phyloP scores from a whole-genome alignment of 257 asterid species.

The Striga asiatica region DNA sequence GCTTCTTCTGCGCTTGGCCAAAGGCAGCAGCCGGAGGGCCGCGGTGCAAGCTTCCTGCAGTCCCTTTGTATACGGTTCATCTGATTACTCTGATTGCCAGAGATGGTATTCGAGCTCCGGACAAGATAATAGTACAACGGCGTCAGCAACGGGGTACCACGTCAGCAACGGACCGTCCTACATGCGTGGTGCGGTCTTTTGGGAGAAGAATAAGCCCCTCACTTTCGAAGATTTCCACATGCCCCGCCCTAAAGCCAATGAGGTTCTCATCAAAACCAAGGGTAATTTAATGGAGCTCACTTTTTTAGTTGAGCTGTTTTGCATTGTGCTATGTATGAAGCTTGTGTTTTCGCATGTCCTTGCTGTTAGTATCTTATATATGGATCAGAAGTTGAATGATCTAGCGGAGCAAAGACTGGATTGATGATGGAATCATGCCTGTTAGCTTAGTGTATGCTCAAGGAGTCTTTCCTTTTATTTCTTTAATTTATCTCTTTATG shows the following conservation, averaged over 20 bases:
- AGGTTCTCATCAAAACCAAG: conserved; percentile 82
- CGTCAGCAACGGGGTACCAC: conserved; percentile 51
- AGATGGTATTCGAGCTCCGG: conserved; percentile 27
- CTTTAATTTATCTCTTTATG: background rate
- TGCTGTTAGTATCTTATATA: background rate
- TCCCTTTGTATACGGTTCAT: conserved; percentile 8
- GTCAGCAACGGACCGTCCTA: conserved; percentile 54
- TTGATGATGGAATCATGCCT: background rate
- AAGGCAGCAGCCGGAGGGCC: conserved; percentile 19
- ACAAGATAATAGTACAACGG: conserved; percentile 28
- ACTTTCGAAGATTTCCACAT: conserved; percentile 77
- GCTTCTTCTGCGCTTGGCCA: conserved; percentile 31
- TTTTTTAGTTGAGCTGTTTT: background rate
- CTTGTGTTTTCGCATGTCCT: conserved; percentile 6
- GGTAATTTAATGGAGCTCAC: conserved; percentile 28
- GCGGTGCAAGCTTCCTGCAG: conserved; percentile 12
- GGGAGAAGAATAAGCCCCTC: conserved; percentile 74
- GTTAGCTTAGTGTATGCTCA: background rate
- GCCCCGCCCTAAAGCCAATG: conserved; percentile 93
- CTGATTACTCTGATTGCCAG: conserved; percentile 18
- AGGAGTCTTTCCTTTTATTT: background rate
- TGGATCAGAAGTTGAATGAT: background rate
- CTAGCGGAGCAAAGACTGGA: background rate
- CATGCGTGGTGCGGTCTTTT: conserved; percentile 88
- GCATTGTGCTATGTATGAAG: background rate